phyloP scores from a whole-genome alignment of 176 grass and related monocot species.

The Juncus effusus region DNA sequence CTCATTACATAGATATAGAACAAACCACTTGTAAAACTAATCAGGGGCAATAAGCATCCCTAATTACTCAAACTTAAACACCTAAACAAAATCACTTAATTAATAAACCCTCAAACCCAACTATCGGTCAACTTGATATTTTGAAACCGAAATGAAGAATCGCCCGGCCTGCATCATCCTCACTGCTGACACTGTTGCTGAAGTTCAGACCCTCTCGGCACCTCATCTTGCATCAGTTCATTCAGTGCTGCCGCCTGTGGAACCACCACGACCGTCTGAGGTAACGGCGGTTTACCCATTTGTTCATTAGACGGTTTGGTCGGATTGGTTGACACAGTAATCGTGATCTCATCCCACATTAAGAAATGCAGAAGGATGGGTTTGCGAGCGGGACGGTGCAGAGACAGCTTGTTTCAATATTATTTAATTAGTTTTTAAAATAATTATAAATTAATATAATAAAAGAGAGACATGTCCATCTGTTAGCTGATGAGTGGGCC shows the following conservation, averaged over 20 bases:
- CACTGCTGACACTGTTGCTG: constrained; percentile 21
- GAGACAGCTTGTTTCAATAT: constrained; percentile 82
- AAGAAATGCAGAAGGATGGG: constrained; percentile 88
- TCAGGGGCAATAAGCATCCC: not conserved
- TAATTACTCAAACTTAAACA: not conserved
- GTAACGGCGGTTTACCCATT: constrained; percentile 17
- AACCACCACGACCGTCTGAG: constrained; percentile 22
- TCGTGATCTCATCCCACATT: constrained; percentile 51
- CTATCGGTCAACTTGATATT: constrained; percentile 69
- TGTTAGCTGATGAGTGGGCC: constrained; percentile 80
- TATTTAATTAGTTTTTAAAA: too few relatives aligned
- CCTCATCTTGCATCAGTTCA: constrained; percentile 2
- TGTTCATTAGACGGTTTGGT: not conserved
- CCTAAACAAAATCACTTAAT: too few relatives aligned
- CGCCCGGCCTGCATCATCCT: constrained; percentile 32
- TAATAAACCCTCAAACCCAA: constrained; percentile 55
- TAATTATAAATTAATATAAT: too few relatives aligned
- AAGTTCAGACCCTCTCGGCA: constrained; percentile 6
- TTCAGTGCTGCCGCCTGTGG: not conserved
- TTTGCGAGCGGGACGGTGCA: constrained; percentile 77
- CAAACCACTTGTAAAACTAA: too few relatives aligned
- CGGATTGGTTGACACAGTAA: not conserved
- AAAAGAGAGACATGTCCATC: constrained; percentile 80
- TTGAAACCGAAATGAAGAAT: constrained; percentile 68
- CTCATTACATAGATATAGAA: too few relatives aligned